Percentiles rank a stretch among this genome's conserved stretches.
Evolutionary conservation across 208 protist species (phyloP).

Genomic region (Trypanosomatidae sp.): DNA sequence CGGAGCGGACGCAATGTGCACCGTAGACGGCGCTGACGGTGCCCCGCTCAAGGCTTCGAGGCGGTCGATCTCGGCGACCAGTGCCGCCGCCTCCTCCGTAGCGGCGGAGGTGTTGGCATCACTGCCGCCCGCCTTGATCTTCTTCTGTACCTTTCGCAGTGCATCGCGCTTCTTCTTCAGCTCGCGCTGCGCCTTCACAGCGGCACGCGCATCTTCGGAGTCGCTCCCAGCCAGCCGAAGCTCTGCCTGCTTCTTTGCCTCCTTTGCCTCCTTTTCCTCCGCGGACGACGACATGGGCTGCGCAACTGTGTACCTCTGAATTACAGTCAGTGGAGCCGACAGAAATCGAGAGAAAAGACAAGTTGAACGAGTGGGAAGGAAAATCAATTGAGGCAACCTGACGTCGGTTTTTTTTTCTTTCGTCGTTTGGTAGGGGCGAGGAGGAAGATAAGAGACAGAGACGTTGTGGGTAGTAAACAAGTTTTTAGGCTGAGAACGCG

Average conservation of each 20-base stretch:
- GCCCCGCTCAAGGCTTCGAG: constrained; percentile 10
- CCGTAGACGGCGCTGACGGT: constrained; percentile 1
- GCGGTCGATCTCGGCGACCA: constrained; percentile 23
- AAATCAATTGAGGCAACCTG: background rate
- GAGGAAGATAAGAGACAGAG: background rate
- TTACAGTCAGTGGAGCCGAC: background rate
- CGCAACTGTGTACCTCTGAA: background rate
- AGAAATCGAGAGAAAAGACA: background rate
- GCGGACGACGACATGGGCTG: background rate
- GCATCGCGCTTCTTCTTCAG: constrained; percentile 62
- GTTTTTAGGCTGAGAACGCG: background rate
- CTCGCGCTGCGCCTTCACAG: constrained; percentile 55
- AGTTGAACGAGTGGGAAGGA: background rate
- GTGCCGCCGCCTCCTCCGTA: constrained; percentile 29
- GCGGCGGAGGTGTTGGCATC: constrained; percentile 25
- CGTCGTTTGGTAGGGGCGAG: background rate
- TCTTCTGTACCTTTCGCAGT: constrained; percentile 50
- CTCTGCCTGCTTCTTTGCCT: constrained; percentile 27
- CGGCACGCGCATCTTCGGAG: constrained; percentile 33
- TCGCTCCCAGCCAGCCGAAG: constrained; percentile 36
- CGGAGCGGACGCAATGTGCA: background rate
- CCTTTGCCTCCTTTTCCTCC: constrained; percentile 27
- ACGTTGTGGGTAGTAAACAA: background rate
- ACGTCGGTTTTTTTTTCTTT: background rate
- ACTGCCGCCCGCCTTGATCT: constrained; percentile 34